Conservation (phyloP, 1,284 basidiomycete genomes). For the Apiotrichum akiyoshidainum region DNA sequence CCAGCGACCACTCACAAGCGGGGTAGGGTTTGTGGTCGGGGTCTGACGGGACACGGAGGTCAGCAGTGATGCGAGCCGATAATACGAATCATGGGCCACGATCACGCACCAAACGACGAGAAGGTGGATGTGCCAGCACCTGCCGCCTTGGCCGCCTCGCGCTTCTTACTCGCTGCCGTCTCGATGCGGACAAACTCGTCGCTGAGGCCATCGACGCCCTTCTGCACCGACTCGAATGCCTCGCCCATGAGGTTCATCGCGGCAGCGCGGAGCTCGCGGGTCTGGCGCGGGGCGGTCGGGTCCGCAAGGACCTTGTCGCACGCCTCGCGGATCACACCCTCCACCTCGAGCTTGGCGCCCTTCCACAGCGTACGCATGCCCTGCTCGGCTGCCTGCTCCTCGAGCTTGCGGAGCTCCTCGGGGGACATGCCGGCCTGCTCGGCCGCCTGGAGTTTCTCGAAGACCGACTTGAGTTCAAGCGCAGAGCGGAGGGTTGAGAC, state of each 20-base stretch:
- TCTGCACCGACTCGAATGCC: conserved; percentile 58
- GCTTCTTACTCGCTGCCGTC: conserved; percentile 55
- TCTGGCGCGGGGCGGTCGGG: conserved; percentile 52
- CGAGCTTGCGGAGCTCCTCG: conserved; percentile 83
- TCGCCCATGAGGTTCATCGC: conserved; percentile 81
- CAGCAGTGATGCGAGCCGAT: not conserved
- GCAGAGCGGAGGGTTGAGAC: conserved; percentile 65
- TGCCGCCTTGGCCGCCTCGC: conserved; percentile 36
- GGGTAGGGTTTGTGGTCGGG: conserved; percentile 11
- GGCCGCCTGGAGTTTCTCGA: conserved; percentile 90
- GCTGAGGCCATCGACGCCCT: conserved; percentile 56
- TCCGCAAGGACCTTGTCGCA: conserved; percentile 77
- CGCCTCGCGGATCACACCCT: conserved; percentile 87
- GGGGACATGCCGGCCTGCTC: conserved; percentile 81
- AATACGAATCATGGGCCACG: not conserved
- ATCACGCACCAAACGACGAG: not conserved
- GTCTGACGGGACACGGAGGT: not conserved
- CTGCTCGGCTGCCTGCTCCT: conserved; percentile 96
- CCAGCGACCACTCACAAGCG: conserved; percentile 6
- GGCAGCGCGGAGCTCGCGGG: conserved; percentile 70
- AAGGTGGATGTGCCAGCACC: not conserved
- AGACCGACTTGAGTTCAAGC: conserved; percentile 88
- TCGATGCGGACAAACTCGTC: conserved; percentile 79
- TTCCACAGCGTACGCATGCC: conserved; percentile 87
- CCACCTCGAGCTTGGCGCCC: conserved; percentile 46